Evolutionary conservation across 2,329 filamentous ascomycete species (phyloP).

Genomic region (Zymoseptoria brevis): DNA sequence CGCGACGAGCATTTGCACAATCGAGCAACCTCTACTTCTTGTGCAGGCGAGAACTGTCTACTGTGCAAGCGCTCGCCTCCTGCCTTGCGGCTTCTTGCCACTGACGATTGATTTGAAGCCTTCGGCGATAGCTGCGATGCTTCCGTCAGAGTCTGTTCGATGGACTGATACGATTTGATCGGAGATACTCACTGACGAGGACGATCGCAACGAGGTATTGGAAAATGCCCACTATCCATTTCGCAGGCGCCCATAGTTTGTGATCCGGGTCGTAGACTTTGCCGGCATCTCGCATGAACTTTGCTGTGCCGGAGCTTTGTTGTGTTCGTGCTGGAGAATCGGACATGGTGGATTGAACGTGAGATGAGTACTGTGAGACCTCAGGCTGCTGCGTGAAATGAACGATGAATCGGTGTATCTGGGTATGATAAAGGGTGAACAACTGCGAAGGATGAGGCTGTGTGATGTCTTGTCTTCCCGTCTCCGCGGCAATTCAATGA

Average conservation of each 20-base stretch:
- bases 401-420: not conserved
- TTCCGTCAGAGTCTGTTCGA: conserved; percentile 1
- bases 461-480: not conserved
- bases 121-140: conserved; percentile 14
- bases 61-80: conserved; percentile 4
- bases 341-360: conserved; percentile 1
- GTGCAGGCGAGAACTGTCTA: not conserved
- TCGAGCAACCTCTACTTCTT: too few relatives aligned
- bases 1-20: too few relatives aligned
- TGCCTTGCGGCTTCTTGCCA: conserved; percentile 8
- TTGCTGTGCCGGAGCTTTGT: conserved; percentile 13
- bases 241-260: conserved; percentile 21
- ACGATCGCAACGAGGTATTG: conserved; percentile 22
- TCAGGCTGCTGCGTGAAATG: not conserved
- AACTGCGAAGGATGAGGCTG: conserved; percentile 2
- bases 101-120: conserved; percentile 18
- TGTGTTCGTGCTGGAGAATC: conserved; percentile 2
- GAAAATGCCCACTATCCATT: conserved; percentile 20
- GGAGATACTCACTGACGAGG: conserved; percentile 15
- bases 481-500: not conserved
- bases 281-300: conserved; percentile 21
- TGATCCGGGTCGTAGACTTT: conserved; percentile 20
- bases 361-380: not conserved
- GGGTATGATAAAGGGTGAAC: not conserved
- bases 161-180: not conserved